Evolutionary conservation across 148 eudicot species (phyloP).

Genomic region (Camellia sinensis): DNA sequence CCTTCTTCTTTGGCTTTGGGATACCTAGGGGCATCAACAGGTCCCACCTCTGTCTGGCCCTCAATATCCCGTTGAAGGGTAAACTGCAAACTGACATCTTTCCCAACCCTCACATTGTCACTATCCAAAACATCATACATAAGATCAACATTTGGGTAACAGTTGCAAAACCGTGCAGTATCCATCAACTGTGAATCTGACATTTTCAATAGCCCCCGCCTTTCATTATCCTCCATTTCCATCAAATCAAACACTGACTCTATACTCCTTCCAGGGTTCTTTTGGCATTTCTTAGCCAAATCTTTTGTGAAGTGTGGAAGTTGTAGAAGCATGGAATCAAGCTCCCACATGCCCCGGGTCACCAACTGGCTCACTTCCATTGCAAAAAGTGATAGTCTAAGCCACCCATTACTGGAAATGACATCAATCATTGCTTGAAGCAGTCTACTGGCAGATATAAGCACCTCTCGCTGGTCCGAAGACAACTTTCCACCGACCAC

Average conservation of each 20-base stretch:
- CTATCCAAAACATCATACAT: conserved; percentile 44
- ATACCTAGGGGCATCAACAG: conserved; percentile 35
- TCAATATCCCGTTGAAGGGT: conserved; percentile 66
- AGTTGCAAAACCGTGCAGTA: conserved; percentile 67
- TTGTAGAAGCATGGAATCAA: conserved; percentile 85
- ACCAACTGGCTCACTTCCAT: conserved; percentile 97
- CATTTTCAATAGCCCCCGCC: conserved; percentile 60
- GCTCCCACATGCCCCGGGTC: conserved; percentile 94
- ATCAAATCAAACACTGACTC: conserved; percentile 77
- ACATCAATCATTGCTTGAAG: conserved; percentile 93
- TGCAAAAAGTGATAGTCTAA: conserved; percentile 35
- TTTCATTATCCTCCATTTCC: conserved; percentile 81
- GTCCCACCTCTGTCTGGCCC: conserved; percentile 62
- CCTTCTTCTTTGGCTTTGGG: conserved; percentile 59
- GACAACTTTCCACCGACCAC: conserved; percentile 67
- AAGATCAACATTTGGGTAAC: conserved; percentile 78
- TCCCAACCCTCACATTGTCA: conserved; percentile 49
- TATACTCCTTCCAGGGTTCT: conserved; percentile 59
- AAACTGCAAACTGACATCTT: conserved; percentile 49
- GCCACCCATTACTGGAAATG: conserved; percentile 65
- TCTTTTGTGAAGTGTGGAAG: conserved; percentile 65
- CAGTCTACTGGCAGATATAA: conserved; percentile 59
- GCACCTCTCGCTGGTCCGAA: conserved; percentile 73
- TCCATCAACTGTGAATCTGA: conserved; percentile 62
- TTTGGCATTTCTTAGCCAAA: conserved; percentile 39